Evolutionary conservation across 768 basidiomycete species (phyloP).

Genomic region (Boletus sp.): DNA sequence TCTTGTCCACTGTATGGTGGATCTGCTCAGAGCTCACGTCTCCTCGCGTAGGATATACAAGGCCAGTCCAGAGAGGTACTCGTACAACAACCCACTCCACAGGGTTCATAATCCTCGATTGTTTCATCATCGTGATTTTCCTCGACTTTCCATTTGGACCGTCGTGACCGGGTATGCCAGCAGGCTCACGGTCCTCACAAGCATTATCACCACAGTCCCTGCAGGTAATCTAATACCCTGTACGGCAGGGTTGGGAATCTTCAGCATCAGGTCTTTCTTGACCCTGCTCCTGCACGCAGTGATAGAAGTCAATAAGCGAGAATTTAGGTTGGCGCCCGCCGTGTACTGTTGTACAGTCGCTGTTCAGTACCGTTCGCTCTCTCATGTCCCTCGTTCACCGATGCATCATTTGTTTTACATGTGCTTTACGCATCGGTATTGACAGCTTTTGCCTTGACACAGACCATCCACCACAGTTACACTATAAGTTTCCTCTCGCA

Average conservation of each 20-base stretch:
- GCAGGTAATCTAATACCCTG: slow-evolving; percentile 14
- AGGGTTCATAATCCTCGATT: slow-evolving; percentile 46
- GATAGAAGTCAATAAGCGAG: slow-evolving; percentile 14
- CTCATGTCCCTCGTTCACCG: slow-evolving; percentile 16
- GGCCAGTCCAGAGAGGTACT: slow-evolving; percentile 63
- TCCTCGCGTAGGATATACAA: slow-evolving; percentile 51
- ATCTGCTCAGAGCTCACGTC: slow-evolving; percentile 7
- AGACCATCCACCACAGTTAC: slow-evolving; percentile 3
- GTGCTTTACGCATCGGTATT: slow-evolving; percentile 21
- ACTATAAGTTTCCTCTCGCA: slow-evolving; percentile 17
- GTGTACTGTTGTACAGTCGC: slow-evolving; percentile 26
- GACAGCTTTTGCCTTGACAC: slow-evolving; percentile 11
- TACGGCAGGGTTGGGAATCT: slow-evolving; percentile 3
- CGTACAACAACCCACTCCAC: slow-evolving; percentile 72
- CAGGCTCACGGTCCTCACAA: slow-evolving; percentile 1
- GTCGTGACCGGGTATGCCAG: slow-evolving; percentile 9
- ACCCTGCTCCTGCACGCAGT: slow-evolving; percentile 7
- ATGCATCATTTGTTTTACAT: slow-evolving; percentile 23
- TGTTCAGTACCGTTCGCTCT: slow-evolving; percentile 18
- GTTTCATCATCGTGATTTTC: neutral
- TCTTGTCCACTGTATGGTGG: neutral
- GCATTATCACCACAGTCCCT: slow-evolving; percentile 5
- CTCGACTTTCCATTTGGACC: slow-evolving; percentile 5
- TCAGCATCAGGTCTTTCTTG: slow-evolving; percentile 1
- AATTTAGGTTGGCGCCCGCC: slow-evolving; percentile 8